Percentiles rank a stretch among this genome's conserved stretches.
These are phyloP conservation scores for Ajuga chamaepitys DNA, from an alignment of 257 asterid genomes.

Conservation along the genomic window DNA sequence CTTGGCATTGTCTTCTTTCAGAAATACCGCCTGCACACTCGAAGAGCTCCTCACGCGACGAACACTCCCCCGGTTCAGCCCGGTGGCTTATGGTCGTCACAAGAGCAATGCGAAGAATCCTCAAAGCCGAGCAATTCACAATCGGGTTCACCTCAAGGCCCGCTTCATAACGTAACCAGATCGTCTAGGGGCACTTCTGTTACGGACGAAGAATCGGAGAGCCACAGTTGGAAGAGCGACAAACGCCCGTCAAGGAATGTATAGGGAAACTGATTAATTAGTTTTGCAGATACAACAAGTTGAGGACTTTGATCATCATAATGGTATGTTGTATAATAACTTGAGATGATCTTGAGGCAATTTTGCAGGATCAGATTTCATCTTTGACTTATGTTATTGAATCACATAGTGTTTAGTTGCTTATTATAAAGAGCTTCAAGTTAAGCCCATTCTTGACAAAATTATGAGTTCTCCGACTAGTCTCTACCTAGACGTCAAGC, in stretches of 20 bases:
- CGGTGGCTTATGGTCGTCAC: constrained; percentile 23
- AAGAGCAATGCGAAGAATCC: constrained; percentile 21
- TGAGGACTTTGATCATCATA: constrained; percentile 11
- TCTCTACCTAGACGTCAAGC: too few species aligned
- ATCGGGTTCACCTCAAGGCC: constrained; percentile 60
- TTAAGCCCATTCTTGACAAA: background rate
- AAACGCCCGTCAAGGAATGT: constrained; percentile 8
- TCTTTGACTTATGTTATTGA: constrained; percentile 10
- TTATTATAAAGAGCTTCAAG: background rate
- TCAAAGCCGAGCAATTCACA: constrained; percentile 29
- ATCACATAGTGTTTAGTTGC: constrained; percentile 5
- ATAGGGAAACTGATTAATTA: constrained; percentile 11
- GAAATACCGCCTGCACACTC: constrained; percentile 82
- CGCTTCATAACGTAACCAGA: constrained; percentile 30
- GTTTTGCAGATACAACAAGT: constrained; percentile 34
- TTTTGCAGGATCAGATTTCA: constrained; percentile 52
- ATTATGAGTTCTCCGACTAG: background rate
- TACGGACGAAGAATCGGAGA: constrained; percentile 35
- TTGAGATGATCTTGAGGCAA: constrained; percentile 30
- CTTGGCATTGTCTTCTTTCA: constrained; percentile 24
- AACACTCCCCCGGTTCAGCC: constrained; percentile 14
- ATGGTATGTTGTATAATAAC: constrained; percentile 19
- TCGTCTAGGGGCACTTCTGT: constrained; percentile 33
- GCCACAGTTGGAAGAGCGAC: constrained; percentile 39
- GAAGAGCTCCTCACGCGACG: constrained; percentile 22